phyloP scores from a whole-genome alignment of 2,329 filamentous ascomycete genomes.

The Fusarium sp. region DNA sequence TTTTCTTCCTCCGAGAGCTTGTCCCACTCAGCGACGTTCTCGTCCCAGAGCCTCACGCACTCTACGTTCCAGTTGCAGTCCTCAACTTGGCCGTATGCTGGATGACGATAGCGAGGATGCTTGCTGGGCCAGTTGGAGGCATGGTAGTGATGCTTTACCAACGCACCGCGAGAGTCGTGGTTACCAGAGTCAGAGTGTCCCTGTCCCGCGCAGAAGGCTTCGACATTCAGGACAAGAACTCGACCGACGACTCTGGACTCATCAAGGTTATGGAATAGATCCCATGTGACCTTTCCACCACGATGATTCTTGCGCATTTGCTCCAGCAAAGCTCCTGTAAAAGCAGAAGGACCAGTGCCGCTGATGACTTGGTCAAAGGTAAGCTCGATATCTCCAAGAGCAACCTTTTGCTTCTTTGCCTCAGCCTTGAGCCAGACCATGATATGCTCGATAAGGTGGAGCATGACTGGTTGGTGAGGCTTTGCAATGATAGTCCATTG shows the following conservation, averaged over 20 bases:
- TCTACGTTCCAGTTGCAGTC: conserved; percentile 75
- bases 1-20: conserved; percentile 69
- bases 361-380: conserved; percentile 80
- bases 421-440: conserved; percentile 73
- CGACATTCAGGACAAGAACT: conserved; percentile 75
- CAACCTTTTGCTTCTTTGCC: conserved; percentile 67
- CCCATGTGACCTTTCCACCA: conserved; percentile 65
- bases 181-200: conserved; percentile 80
- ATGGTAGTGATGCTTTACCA: conserved; percentile 81
- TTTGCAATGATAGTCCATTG: conserved; percentile 82
- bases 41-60: conserved; percentile 75
- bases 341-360: conserved; percentile 78
- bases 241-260: conserved; percentile 74
- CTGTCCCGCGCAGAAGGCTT: conserved; percentile 78
- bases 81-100: conserved; percentile 77
- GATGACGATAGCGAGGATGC: conserved; percentile 75
- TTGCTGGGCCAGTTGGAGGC: conserved; percentile 77
- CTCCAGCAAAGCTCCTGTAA: conserved; percentile 72
- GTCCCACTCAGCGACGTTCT: conserved; percentile 70
- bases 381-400: conserved; percentile 70
- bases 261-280: conserved; percentile 71
- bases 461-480: conserved; percentile 74
- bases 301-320: conserved; percentile 67
- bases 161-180: conserved; percentile 72
- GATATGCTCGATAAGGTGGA: conserved; percentile 75